Conservation (phyloP, 345 rosid genomes). For the Populus deltoides region DNA sequence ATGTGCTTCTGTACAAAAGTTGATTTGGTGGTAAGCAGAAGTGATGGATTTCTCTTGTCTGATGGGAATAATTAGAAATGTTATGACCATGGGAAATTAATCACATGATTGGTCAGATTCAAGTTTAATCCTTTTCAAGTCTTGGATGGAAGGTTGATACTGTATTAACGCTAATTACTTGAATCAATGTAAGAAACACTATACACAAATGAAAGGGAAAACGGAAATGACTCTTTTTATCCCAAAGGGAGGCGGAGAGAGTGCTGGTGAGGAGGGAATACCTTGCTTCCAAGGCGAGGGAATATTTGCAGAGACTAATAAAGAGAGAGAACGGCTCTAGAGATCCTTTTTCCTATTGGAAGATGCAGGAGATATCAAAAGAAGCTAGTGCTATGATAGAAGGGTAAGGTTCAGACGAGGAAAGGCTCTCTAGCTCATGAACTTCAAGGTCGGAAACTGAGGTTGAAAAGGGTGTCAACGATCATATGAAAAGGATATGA, state of each 20-base stretch:
- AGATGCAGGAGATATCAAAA: too few relatives aligned
- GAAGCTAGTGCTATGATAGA: too few relatives aligned
- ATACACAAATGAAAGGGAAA: neutral
- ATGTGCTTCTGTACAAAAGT: neutral
- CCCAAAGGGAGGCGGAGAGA: neutral
- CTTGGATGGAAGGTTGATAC: neutral
- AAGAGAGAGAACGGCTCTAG: too few relatives aligned
- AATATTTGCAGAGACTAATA: neutral
- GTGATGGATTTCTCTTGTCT: neutral
- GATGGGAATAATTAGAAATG: neutral
- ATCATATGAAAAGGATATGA: too few relatives aligned
- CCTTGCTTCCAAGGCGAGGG: neutral
- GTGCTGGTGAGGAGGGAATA: neutral
- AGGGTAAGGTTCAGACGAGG: too few relatives aligned
- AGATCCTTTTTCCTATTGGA: too few relatives aligned
- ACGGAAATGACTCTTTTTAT: neutral
- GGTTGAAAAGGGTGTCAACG: too few relatives aligned
- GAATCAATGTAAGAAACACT: too few relatives aligned
- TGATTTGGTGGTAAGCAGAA: neutral
- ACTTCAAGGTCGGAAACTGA: too few relatives aligned
- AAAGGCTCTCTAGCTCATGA: too few relatives aligned
- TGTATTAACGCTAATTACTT: too few relatives aligned
- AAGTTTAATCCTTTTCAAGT: neutral
- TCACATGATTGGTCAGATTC: neutral
- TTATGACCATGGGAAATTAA: neutral